Conservation (phyloP, 306 rosid species). For the Castanospermum australe region DNA sequence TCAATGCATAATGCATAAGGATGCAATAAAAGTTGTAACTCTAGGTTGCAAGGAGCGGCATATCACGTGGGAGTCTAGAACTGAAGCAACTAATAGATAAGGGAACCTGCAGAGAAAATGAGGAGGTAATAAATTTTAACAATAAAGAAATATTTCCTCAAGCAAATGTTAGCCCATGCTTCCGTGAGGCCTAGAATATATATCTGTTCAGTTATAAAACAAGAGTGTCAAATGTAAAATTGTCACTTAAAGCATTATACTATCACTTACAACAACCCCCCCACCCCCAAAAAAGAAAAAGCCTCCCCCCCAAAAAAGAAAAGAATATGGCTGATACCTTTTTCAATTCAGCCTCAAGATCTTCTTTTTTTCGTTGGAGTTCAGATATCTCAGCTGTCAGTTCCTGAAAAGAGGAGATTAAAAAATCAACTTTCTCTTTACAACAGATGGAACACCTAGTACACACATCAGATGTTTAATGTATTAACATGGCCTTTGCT, state of each 20-base stretch:
- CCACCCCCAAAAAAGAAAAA: no score
- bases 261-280: neutral
- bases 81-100: constrained; percentile 16
- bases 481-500: constrained; percentile 9
- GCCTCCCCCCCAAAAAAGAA: neutral
- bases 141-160: neutral
- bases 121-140: neutral
- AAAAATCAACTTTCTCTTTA: constrained; percentile 15
- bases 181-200: neutral
- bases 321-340: constrained; percentile 51
- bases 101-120: neutral
- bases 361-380: constrained; percentile 80
- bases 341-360: constrained; percentile 82
- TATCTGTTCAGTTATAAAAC: neutral
- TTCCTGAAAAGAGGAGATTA: constrained; percentile 55
- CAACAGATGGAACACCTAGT: constrained; percentile 22
- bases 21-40: neutral
- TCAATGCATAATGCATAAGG: neutral
- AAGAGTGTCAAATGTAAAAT: neutral
- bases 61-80: neutral
- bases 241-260: neutral
- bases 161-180: neutral
- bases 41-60: neutral
- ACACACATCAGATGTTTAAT: constrained; percentile 12
- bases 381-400: constrained; percentile 71